Evolutionary conservation across 148 eudicot genomes (phyloP).

Genomic region (Heliosperma pusillum): DNA sequence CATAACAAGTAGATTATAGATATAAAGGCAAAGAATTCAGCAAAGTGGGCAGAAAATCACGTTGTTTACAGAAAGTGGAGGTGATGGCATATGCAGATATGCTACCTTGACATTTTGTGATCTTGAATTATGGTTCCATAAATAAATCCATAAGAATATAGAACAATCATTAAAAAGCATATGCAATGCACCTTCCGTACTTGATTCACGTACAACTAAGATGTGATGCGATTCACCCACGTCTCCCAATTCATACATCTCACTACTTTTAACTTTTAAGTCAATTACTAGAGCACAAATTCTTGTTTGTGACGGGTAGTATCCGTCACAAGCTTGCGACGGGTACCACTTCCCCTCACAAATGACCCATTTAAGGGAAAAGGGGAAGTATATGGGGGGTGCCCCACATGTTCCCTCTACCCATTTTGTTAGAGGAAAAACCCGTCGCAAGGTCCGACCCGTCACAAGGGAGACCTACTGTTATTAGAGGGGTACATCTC

Average conservation of each 20-base stretch:
- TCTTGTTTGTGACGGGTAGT: no score
- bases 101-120: background rate
- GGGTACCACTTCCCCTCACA: no score
- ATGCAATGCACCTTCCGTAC: constrained; percentile 18
- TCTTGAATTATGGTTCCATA: background rate
- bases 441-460: no score
- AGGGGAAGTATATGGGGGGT: no score
- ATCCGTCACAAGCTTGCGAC: no score
- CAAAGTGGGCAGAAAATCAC: background rate
- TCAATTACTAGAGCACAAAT: no score
- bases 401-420: no score
- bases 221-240: constrained; percentile 15
- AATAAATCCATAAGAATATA: background rate
- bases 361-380: no score
- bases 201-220: constrained; percentile 14
- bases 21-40: background rate
- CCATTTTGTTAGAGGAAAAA: no score
- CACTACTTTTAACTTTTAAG: background rate
- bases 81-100: background rate
- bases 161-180: constrained; percentile 22
- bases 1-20: no score
- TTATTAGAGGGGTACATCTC: no score
- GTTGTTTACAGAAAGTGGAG: background rate
- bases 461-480: no score
- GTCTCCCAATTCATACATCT: constrained; percentile 11